phyloP scores from a whole-genome alignment of 148 eudicot genomes.

The Vaccinium corymbosum region DNA sequence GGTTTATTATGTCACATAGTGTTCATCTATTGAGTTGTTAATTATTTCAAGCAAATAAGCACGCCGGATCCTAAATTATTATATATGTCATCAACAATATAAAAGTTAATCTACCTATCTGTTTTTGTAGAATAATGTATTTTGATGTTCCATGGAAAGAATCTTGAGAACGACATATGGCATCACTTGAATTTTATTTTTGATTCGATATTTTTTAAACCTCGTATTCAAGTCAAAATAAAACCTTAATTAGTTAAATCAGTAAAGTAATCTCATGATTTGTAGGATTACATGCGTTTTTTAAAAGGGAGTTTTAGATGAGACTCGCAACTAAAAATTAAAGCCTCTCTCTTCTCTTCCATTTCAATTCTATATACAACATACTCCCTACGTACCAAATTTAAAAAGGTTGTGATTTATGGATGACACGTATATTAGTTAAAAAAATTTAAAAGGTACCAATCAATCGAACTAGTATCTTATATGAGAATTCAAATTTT shows the following conservation, averaged over 20 bases:
- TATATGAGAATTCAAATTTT: too few species aligned
- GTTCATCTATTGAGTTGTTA: too few species aligned
- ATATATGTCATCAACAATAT: too few species aligned
- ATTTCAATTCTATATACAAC: background rate
- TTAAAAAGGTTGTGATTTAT: background rate
- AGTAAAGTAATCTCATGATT: background rate
- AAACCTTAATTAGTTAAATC: background rate
- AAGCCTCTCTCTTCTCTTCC: background rate
- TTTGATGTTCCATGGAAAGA: too few species aligned
- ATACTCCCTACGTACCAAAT: background rate
- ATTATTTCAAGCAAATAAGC: too few species aligned
- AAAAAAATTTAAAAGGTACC: background rate
- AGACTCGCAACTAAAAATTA: background rate
- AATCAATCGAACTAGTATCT: background rate
- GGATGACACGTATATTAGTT: background rate
- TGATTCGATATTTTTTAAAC: background rate
- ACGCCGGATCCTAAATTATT: too few species aligned
- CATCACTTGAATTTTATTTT: background rate
- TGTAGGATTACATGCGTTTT: background rate
- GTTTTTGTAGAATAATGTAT: too few species aligned
- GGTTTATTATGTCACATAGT: too few species aligned
- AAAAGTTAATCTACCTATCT: too few species aligned
- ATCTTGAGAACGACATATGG: too few species aligned
- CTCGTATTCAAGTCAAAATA: background rate
- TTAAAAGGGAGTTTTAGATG: background rate